A percentile compares a stretch with the other conserved stretches of the same genome.
These are phyloP conservation scores for Yamadazyma triangularis DNA, from an alignment of 1,139 yeast species.

Conservation along the genomic window DNA sequence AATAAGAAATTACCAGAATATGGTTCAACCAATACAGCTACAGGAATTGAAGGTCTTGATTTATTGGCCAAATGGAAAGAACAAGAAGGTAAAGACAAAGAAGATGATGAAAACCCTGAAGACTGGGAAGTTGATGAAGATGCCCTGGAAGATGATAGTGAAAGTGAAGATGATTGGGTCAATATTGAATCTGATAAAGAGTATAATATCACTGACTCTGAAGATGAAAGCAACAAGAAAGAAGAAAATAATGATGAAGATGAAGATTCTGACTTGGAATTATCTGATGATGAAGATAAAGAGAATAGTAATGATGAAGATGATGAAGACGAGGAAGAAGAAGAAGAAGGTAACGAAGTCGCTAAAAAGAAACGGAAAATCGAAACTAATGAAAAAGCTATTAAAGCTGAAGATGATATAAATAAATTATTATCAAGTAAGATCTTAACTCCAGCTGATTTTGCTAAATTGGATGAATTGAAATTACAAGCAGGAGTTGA, in stretches of 20 bases:
- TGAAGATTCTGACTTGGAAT: constrained; percentile 33
- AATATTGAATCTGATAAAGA: constrained; percentile 58
- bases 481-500: constrained; percentile 80
- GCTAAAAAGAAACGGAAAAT: constrained; percentile 1
- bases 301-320: constrained; percentile 30
- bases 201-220: constrained; percentile 51
- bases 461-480: constrained; percentile 88
- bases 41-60: constrained; percentile 86
- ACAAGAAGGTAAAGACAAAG: constrained; percentile 54
- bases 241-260: constrained; percentile 40
- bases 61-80: constrained; percentile 86
- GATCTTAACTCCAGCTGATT: constrained; percentile 94
- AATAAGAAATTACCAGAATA: constrained; percentile 49
- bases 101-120: constrained; percentile 34
- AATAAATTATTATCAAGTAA: constrained; percentile 64
- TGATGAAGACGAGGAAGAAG: constrained; percentile 62
- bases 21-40: constrained; percentile 64
- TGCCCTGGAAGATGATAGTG: constrained; percentile 56
- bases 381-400: constrained; percentile 17
- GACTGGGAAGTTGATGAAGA: constrained; percentile 43
- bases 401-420: constrained; percentile 43
- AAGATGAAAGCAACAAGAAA: constrained; percentile 26
- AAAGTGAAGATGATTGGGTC: constrained; percentile 64
- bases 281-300: constrained; percentile 17
- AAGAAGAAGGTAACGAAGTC: constrained; percentile 48